Evolutionary conservation across 192 early-diverging fungal genomes (phyloP).

Genomic region (Rhizophagus clarus): DNA sequence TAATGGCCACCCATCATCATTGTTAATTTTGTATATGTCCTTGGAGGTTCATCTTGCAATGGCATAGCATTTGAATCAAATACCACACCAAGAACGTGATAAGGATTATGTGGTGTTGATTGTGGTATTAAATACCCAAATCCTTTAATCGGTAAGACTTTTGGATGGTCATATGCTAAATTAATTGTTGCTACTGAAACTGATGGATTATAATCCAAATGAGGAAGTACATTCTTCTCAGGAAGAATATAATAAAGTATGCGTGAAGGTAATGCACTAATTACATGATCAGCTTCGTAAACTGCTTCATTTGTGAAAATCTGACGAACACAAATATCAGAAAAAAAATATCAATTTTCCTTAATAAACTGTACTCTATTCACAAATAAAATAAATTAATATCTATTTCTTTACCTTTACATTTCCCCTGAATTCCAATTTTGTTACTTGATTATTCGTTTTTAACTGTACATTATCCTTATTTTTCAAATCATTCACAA

Average conservation of each 20-base stretch:
- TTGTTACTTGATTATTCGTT: slow-evolving; percentile 45
- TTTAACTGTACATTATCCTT: slow-evolving; percentile 63
- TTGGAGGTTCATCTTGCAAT: slow-evolving; percentile 55
- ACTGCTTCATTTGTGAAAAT: slow-evolving; percentile 37
- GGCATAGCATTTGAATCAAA: slow-evolving; percentile 86
- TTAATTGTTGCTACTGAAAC: slow-evolving; percentile 87
- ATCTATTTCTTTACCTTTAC: slow-evolving; percentile 40
- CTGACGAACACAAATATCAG: slow-evolving; percentile 22
- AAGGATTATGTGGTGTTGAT: slow-evolving; percentile 52
- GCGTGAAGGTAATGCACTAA: slow-evolving; percentile 69
- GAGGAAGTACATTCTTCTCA: slow-evolving; percentile 34
- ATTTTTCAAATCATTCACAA: slow-evolving; percentile 53
- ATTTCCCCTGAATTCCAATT: slow-evolving; percentile 40
- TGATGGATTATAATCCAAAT: slow-evolving; percentile 64
- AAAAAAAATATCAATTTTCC: not conserved
- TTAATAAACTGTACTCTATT: not conserved
- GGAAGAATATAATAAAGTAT: slow-evolving; percentile 54
- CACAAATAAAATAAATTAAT: not conserved
- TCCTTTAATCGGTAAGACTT: slow-evolving; percentile 67
- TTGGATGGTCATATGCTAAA: slow-evolving; percentile 59
- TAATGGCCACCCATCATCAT: slow-evolving; percentile 90
- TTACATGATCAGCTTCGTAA: slow-evolving; percentile 58
- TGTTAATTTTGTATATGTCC: slow-evolving; percentile 60
- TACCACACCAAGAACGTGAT: slow-evolving; percentile 70
- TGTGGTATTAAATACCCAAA: slow-evolving; percentile 91